phyloP scores from a whole-genome alignment of 148 eudicot species.

The Fagopyrum tataricum region DNA sequence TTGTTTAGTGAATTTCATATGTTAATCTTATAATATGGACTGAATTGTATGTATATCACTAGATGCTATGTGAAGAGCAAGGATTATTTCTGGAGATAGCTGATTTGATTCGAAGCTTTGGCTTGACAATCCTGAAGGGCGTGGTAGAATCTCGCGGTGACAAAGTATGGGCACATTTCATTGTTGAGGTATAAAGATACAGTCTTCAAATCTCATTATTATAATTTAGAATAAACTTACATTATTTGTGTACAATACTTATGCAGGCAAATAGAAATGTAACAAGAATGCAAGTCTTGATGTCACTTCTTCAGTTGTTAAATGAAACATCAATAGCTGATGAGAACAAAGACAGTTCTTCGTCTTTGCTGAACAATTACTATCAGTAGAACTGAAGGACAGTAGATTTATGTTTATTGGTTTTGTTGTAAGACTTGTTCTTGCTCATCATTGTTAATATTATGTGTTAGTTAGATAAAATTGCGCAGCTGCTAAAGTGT shows the following conservation, averaged over 20 bases:
- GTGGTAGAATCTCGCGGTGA: conserved; percentile 56
- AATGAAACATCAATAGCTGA: conserved; percentile 23
- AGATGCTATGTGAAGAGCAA: conserved; percentile 74
- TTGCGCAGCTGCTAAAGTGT: background rate
- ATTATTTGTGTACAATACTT: background rate
- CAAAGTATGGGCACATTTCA: conserved; percentile 70
- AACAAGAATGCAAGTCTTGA: conserved; percentile 61
- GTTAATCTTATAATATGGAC: background rate
- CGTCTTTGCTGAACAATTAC: conserved; percentile 27
- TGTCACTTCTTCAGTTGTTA: conserved; percentile 67
- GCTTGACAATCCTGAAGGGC: conserved; percentile 76
- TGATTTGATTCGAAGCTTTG: conserved; percentile 55
- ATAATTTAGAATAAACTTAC: background rate
- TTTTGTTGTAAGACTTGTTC: background rate
- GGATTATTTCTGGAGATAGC: conserved; percentile 85
- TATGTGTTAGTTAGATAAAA: background rate
- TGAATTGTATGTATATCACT: conserved; percentile 15
- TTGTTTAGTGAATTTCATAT: background rate
- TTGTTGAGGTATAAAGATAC: conserved; percentile 56
- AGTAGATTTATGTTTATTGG: background rate
- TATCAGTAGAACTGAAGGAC: conserved; percentile 15
- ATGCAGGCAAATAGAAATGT: conserved; percentile 35
- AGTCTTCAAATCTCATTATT: background rate
- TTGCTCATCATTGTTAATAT: background rate
- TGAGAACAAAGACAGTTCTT: conserved; percentile 13